Base-by-base conservation (phyloP, 306 rosid genomes). In the Hippophae gyantsensis region DNA sequence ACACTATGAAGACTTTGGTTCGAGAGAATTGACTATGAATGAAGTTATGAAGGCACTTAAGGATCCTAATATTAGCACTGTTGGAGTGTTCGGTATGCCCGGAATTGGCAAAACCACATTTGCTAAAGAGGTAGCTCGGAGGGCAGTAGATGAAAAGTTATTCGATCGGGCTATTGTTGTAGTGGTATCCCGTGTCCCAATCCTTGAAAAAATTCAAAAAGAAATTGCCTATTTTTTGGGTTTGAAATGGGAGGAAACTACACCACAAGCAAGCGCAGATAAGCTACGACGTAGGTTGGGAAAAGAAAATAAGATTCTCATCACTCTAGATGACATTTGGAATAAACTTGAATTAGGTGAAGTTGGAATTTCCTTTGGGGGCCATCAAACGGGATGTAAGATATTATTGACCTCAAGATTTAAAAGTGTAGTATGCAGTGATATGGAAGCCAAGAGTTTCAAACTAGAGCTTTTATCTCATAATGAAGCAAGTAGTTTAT, bases 91-190 rank as follows among this genome's bases (percentile, higher is more conserved):
- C 5, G 58, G 58, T 10, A 55, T 55, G 58, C 13, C 43, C 5
- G 58, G 58, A n/a, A 8, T 32, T 2, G 58, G 58, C 6, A 55
- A 55, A 27, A 55, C 58, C 58, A 55, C 11, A 7, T 43, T 55
- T 55, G 58, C 58, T 55, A 55, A 55, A 27, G 44, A 32, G 13
- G 58, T 27, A 2, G n/a, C 40, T 10, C 11, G 7, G 10, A 42
- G 27, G 27, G 58, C 58, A 42, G 6, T 55, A 13, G 43, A 55
- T 2, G 13, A 55, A 10, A 11, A 11, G 18, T 55, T 55, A 14
- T 55, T 55, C 43, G 0, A 55, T 10, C 7, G 8, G 58, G 43
- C 10, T 1, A 7, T 55, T 32, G 6, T 55, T 8, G 13, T 32
- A 9, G n/a, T 43, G 11, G 41, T 55, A 0, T 55, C 58, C 13